phyloP scores from a whole-genome alignment of 2,329 filamentous ascomycete species.

The Diaporthe aspalathi region DNA sequence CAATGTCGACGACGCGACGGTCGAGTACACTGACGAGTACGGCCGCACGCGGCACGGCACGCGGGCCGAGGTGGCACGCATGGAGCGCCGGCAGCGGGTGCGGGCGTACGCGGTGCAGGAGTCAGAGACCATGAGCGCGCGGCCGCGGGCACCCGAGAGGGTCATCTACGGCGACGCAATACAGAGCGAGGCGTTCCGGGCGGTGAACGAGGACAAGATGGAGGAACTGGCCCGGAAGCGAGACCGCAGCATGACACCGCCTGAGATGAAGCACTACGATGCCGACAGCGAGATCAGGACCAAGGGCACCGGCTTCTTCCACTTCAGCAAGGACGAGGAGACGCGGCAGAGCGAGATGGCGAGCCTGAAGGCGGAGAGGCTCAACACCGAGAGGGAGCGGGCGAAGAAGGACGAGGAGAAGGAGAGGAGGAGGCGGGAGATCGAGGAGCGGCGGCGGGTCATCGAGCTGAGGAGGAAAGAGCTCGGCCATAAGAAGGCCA shows the following conservation, averaged over 20 bases:
- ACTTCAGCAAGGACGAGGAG: conserved; percentile 82
- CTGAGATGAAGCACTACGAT: conserved; percentile 86
- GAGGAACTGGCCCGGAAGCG: conserved; percentile 80
- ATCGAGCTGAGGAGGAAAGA: conserved; percentile 65
- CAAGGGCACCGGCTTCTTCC: conserved; percentile 92
- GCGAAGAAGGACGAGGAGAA: conserved; percentile 66
- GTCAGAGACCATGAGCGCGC: conserved; percentile 75
- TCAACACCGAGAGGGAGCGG: conserved; percentile 74
- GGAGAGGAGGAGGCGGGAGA: conserved; percentile 68
- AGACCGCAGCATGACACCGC: conserved; percentile 84
- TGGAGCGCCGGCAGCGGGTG: conserved; percentile 67
- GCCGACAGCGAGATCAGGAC: conserved; percentile 84
- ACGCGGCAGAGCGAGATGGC: conserved; percentile 78
- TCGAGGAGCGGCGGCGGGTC: conserved; percentile 72
- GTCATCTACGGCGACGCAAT: conserved; percentile 89
- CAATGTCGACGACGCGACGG: conserved; percentile 66
- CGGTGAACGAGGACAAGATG: conserved; percentile 79
- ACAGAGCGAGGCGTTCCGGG: conserved; percentile 85
- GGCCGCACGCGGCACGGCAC: conserved; percentile 84
- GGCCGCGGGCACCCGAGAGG: conserved; percentile 72
- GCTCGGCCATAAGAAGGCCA: conserved; percentile 70
- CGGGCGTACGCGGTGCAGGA: conserved; percentile 68
- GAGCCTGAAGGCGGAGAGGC: conserved; percentile 73
- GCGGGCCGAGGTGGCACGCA: conserved; percentile 72
- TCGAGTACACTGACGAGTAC: conserved; percentile 93